Percentiles rank a stretch among this genome's conserved stretches.
Evolutionary conservation across 2,329 filamentous ascomycete species (phyloP).

Genomic region (Colletotrichum filicis): DNA sequence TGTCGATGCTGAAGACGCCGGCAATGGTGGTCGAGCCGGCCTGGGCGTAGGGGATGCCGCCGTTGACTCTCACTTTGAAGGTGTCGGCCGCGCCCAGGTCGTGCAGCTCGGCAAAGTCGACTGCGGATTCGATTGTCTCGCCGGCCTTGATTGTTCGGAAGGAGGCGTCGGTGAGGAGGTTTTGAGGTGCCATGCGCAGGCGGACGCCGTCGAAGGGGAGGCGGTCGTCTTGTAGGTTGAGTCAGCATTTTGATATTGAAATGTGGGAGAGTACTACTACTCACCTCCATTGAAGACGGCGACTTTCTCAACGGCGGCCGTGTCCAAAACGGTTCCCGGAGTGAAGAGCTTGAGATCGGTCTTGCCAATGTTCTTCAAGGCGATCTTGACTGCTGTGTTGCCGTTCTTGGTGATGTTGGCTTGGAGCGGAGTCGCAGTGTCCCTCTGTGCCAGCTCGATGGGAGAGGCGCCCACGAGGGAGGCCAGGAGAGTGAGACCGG

Average conservation of each 20-base stretch:
- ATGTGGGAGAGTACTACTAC: constrained; percentile 36
- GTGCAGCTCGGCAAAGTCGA: constrained; percentile 63
- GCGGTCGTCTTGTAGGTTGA: constrained; percentile 1
- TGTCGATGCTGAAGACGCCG: constrained; percentile 62
- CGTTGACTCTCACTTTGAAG: constrained; percentile 63
- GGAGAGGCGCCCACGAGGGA: constrained; percentile 47
- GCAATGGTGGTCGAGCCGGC: constrained; percentile 59
- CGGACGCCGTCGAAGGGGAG: constrained; percentile 60
- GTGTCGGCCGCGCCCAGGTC: constrained; percentile 57
- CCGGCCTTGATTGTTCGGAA: constrained; percentile 57
- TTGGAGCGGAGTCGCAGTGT: constrained; percentile 44
- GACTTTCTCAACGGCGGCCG: constrained; percentile 59
- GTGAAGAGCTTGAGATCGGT: constrained; percentile 57
- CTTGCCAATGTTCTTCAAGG: constrained; percentile 58
- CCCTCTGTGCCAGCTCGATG: constrained; percentile 45
- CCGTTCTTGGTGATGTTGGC: constrained; percentile 52
- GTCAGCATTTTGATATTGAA: not conserved
- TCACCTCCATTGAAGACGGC: constrained; percentile 54
- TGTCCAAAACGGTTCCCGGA: constrained; percentile 60
- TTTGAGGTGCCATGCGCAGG: constrained; percentile 53
- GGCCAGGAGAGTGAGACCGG: constrained; percentile 46
- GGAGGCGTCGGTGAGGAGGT: constrained; percentile 51
- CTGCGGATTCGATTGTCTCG: constrained; percentile 58
- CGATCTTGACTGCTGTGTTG: constrained; percentile 59
- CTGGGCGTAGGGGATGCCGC: constrained; percentile 63